Conservation (phyloP, 2,329 filamentous ascomycete genomes). For the Ascochyta rabiei region DNA sequence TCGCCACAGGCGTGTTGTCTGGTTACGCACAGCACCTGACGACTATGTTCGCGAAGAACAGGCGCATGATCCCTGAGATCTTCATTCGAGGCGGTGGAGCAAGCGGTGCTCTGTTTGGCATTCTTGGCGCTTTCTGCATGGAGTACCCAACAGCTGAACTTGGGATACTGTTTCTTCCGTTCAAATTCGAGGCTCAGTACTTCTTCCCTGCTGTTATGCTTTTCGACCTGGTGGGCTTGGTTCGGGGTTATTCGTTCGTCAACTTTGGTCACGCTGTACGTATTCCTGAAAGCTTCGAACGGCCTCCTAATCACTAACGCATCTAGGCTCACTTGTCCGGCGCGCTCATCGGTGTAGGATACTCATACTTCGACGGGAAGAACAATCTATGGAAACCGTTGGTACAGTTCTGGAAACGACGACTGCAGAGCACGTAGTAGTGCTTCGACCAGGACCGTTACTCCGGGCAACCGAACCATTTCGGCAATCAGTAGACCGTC, state of each 20-base stretch:
- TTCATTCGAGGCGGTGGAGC: constrained; percentile 41
- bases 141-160: constrained; percentile 39
- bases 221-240: constrained; percentile 42
- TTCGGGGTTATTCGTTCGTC: constrained; percentile 36
- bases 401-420: constrained; percentile 36
- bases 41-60: constrained; percentile 31
- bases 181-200: constrained; percentile 38
- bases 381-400: constrained; percentile 43
- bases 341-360: constrained; percentile 36
- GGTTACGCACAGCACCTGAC: constrained; percentile 40
- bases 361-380: constrained; percentile 43
- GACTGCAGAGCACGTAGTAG: constrained; percentile 21
- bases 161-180: constrained; percentile 42
- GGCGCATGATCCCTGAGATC: constrained; percentile 25
- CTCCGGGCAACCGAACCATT: background rate
- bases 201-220: constrained; percentile 41
- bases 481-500: constrained; percentile 1
- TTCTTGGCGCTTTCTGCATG: constrained; percentile 40
- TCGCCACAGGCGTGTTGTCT: constrained; percentile 37
- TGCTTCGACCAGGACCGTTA: background rate
- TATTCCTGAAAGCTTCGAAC: background rate
- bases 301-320: constrained; percentile 19
- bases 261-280: constrained; percentile 45
- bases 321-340: constrained; percentile 43
- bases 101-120: constrained; percentile 42